Percentiles rank a stretch among this genome's conserved stretches.
phyloP scores from a whole-genome alignment of 139 green algal genomes.

The Ettlia oleoabundans region DNA sequence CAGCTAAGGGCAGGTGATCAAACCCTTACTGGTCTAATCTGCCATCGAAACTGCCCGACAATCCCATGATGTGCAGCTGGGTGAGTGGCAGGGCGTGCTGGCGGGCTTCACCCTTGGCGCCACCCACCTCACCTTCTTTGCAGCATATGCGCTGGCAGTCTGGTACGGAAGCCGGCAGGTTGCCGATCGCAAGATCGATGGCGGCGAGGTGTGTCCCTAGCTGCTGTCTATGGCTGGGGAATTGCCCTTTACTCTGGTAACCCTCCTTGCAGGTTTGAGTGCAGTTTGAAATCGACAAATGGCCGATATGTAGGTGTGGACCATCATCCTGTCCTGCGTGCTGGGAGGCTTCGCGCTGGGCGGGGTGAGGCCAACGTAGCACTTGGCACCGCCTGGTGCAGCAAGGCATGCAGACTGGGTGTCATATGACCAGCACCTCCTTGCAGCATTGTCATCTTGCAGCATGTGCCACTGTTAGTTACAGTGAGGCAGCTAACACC shows the following conservation, averaged over 20 bases:
- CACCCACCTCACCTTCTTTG: constrained; percentile 38
- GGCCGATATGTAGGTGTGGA: background rate
- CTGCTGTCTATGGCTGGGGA: background rate
- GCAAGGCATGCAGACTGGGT: background rate
- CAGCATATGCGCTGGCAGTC: constrained; percentile 70
- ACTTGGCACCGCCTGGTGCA: too few species aligned
- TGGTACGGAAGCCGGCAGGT: constrained; percentile 76
- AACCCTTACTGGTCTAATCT: too few species aligned
- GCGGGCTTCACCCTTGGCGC: constrained; percentile 52
- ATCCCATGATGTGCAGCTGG: constrained; percentile 22
- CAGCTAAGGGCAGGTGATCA: too few species aligned
- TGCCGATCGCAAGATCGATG: constrained; percentile 53
- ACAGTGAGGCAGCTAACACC: too few species aligned
- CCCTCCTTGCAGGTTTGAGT: too few species aligned
- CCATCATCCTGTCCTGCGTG: constrained; percentile 19
- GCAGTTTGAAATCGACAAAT: too few species aligned
- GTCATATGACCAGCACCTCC: background rate
- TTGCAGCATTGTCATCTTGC: background rate
- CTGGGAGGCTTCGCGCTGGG: constrained; percentile 22
- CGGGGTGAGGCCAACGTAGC: too few species aligned
- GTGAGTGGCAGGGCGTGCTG: constrained; percentile 43
- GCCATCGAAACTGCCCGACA: too few species aligned
- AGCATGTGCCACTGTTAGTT: too few species aligned
- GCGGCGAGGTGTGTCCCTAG: constrained; percentile 42
- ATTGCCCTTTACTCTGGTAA: too few species aligned